Percentiles rank a stretch among this genome's conserved stretches.
Evolutionary conservation across 306 rosid genomes (phyloP).

Genomic region (Ammopiptanthus mongolicus): DNA sequence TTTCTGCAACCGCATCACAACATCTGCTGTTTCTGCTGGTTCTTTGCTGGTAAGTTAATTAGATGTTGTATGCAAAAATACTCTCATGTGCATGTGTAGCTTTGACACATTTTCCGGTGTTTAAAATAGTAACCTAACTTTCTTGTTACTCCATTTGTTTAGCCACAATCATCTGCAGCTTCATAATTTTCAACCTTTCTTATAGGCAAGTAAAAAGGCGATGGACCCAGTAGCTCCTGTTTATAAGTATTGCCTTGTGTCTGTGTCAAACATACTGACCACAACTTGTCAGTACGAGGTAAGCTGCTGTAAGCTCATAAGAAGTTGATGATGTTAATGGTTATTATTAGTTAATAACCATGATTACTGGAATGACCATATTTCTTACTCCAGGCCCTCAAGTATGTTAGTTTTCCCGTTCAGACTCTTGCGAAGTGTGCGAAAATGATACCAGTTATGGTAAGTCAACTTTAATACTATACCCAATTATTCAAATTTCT

Average conservation of each 20-base stretch:
- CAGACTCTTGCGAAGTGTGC: slow-evolving; percentile 98
- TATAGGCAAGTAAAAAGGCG: slow-evolving; percentile 71
- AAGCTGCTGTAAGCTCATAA: slow-evolving; percentile 8
- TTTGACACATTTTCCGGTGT: background rate
- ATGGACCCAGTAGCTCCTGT: slow-evolving; percentile 86
- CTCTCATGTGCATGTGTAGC: background rate
- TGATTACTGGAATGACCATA: background rate
- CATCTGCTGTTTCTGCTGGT: slow-evolving; percentile 90
- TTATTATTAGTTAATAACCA: background rate
- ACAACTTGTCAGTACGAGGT: slow-evolving; percentile 98
- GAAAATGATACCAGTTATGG: slow-evolving; percentile 99
- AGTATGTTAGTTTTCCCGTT: slow-evolving; percentile 96
- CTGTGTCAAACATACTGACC: slow-evolving; percentile 80
- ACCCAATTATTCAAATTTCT: background rate
- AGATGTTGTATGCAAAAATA: background rate
- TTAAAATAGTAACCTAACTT: slow-evolving; percentile 2
- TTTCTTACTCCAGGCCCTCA: slow-evolving; percentile 75
- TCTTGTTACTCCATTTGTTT: background rate
- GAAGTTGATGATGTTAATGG: background rate
- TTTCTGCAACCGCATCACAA: slow-evolving; percentile 88
- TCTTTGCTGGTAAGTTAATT: slow-evolving; percentile 66
- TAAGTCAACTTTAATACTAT: slow-evolving; percentile 27
- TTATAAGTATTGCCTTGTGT: slow-evolving; percentile 74
- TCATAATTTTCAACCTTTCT: slow-evolving; percentile 12
- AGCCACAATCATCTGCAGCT: background rate